Evolutionary conservation across 192 early-diverging fungal species (phyloP).

Genomic region (Entomortierella beljakovae): DNA sequence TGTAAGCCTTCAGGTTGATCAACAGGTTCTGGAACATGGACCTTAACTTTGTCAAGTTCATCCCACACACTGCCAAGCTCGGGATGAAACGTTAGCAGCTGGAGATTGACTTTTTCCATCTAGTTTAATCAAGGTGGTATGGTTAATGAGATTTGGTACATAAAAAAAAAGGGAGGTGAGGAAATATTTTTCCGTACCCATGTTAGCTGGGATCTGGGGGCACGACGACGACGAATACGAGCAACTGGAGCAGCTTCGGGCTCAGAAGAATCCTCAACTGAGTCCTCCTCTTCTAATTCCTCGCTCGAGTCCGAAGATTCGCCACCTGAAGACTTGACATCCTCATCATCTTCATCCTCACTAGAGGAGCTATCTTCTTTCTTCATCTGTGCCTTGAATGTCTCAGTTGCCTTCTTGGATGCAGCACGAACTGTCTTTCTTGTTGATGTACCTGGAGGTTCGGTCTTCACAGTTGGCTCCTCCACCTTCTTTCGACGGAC

Average conservation of each 20-base stretch:
- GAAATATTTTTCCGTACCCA: constrained; percentile 17
- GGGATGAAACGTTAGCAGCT: constrained; percentile 60
- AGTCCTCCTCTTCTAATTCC: constrained; percentile 9
- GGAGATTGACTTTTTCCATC: constrained; percentile 51
- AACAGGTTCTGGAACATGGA: constrained; percentile 47
- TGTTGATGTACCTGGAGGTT: not conserved
- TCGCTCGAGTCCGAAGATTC: not conserved
- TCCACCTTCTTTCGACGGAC: not conserved
- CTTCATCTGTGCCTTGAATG: constrained; percentile 23
- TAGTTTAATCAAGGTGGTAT: not conserved
- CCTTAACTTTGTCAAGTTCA: constrained; percentile 54
- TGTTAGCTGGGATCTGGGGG: not conserved
- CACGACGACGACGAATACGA: constrained; percentile 5
- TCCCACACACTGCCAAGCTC: constrained; percentile 75
- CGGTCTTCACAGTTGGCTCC: not conserved
- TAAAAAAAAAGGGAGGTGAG: not conserved
- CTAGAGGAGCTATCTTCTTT: not conserved
- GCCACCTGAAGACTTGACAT: constrained; percentile 6
- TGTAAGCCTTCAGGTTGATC: constrained; percentile 77
- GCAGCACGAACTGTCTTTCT: constrained; percentile 22
- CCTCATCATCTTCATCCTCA: not conserved
- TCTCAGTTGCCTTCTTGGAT: constrained; percentile 14
- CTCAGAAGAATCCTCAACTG: constrained; percentile 7
- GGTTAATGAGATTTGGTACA: not conserved
- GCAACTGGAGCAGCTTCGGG: constrained; percentile 1